These are phyloP conservation scores for Trichoderma gamsii DNA, from an alignment of 495 filamentous ascomycete genomes.

Conservation along the genomic window DNA sequence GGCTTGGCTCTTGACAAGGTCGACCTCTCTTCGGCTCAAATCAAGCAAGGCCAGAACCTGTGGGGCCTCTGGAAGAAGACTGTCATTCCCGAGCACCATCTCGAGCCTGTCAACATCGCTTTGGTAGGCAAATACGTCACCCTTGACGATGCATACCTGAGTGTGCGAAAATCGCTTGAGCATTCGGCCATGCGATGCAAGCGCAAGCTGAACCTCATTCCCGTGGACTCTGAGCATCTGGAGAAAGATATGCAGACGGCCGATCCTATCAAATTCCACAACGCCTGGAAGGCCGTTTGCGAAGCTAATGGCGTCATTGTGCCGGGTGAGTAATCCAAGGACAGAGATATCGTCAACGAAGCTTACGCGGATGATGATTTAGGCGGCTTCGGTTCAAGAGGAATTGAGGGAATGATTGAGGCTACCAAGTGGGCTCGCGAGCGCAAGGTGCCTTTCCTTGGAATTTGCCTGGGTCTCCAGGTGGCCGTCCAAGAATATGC, in stretches of 20 bases:
- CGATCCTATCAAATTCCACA: conserved; percentile 71
- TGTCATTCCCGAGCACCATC: conserved; percentile 58
- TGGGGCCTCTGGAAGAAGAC: conserved; percentile 70
- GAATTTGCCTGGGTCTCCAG: conserved; percentile 94
- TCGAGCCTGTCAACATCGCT: conserved; percentile 70
- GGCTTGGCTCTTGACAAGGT: conserved; percentile 55
- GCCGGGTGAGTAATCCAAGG: conserved; percentile 14
- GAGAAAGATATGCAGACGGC: conserved; percentile 53
- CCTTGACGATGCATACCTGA: conserved; percentile 64
- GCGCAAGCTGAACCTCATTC: conserved; percentile 71
- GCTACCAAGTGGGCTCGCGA: conserved; percentile 78
- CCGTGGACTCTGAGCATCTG: conserved; percentile 78
- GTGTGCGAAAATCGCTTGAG: conserved; percentile 75
- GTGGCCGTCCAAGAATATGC: conserved; percentile 87
- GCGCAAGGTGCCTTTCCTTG: conserved; percentile 74
- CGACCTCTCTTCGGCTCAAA: conserved; percentile 38
- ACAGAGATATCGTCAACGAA: background rate
- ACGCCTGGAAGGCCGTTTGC: conserved; percentile 73
- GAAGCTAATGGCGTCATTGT: conserved; percentile 19
- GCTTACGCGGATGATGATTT: background rate
- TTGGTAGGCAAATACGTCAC: conserved; percentile 88
- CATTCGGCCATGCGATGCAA: conserved; percentile 83
- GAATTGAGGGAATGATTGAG: conserved; percentile 81
- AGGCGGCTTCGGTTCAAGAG: conserved; percentile 71
- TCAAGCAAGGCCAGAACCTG: conserved; percentile 52